Evolutionary conservation across 192 early-diverging fungal species (phyloP).

Genomic region (Coemansia sp.): DNA sequence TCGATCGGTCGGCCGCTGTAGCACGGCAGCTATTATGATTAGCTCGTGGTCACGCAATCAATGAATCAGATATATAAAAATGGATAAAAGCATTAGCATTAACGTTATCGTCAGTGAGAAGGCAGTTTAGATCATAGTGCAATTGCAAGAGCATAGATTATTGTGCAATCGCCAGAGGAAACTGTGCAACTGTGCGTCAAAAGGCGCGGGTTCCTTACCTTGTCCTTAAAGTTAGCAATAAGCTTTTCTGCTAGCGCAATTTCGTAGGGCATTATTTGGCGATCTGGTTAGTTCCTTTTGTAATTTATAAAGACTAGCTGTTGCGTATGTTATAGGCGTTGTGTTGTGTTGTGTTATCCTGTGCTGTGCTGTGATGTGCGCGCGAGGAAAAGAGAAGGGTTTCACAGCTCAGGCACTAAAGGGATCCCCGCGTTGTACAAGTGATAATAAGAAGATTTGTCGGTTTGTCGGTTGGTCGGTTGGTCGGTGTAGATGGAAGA

Average conservation of each 20-base stretch:
- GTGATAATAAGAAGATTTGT: too few relatives aligned
- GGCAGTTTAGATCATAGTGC: background rate
- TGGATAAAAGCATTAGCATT: background rate
- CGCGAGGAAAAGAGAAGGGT: background rate
- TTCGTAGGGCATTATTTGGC: conserved; percentile 46
- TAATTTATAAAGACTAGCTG: background rate
- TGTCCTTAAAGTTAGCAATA: conserved; percentile 50
- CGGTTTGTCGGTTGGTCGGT: too few relatives aligned
- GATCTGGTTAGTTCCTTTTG: background rate
- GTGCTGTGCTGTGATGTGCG: background rate
- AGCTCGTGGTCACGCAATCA: too few relatives aligned
- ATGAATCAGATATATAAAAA: background rate
- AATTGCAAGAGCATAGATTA: too few relatives aligned
- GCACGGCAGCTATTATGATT: conserved; percentile 63
- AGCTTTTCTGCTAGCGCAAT: conserved; percentile 52
- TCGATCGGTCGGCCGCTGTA: conserved; percentile 68
- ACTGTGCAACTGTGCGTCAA: too few relatives aligned
- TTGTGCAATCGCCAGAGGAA: too few relatives aligned
- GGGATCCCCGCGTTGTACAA: background rate
- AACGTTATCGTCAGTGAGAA: background rate
- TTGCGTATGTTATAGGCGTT: background rate
- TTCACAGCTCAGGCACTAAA: background rate
- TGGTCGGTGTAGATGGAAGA: background rate
- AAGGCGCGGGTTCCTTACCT: conserved; percentile 22
- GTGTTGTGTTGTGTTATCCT: background rate